Evolutionary conservation across 805 yeast genomes (phyloP), one percentile per base, ranked within the genome.

Genomic region (Candida broadrunensis): DNA sequence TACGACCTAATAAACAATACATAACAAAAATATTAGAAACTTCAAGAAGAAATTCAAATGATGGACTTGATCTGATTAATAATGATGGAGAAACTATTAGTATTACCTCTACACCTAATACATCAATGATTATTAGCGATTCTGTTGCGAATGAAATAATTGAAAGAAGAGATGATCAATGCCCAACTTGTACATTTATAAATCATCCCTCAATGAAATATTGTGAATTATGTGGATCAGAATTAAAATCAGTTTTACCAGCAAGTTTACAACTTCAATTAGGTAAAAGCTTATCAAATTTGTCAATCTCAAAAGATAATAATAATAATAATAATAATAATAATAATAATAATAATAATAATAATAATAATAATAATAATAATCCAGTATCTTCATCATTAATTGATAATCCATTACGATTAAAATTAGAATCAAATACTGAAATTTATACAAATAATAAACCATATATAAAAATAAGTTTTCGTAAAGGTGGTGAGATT

Each of bases 181-280:
- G 83, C 44, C 72, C 75, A 0, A 63, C 59, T 36, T 87, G 95
- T 50, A 87, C 98, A 0, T 91, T 89, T 53, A 64, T 79, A 11
- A 93, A 91, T 57, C 96, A 90, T 58, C 85, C 89, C 0, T 78
- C 86, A 2, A 68, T 91, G 70, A 61, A 71, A 27, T 72, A 70
- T 46, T 91, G 99, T 61, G 99, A 91, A 60, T 75, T 93, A 55
- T 91, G 98, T 64, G 97, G 96, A 0, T 69, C 83, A 0, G 67
- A 68, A 37, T 43, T 59, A 19, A 43, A 41, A 16, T 40, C 54
- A 2, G 30, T 35, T 15, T 15, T 29, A 29, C 30, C 23, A 11
- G 24, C 20, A 2, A 34, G 24, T 18, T 13, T 23, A 12, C 33
- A 36, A 27, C 13, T n/a, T 21, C 16, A 33, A 14, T 15, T 21